Evolutionary conservation across 306 rosid genomes (phyloP).

Genomic region (Mucuna pruriens): DNA sequence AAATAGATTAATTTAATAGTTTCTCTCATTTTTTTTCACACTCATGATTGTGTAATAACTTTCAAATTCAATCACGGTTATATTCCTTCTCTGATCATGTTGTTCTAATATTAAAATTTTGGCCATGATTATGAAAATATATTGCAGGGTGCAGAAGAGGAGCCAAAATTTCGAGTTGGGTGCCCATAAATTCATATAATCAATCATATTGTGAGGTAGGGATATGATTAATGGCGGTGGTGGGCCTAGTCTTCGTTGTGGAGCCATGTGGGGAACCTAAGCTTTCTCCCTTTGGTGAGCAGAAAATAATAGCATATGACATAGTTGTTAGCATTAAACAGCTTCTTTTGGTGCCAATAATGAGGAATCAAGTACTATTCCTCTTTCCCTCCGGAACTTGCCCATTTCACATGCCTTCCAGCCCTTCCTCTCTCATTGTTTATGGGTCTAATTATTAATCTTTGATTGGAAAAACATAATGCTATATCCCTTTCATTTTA

Average conservation of each 20-base stretch:
- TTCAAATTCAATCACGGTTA: not conserved
- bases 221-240: slow-evolving; percentile 51
- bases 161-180: not conserved
- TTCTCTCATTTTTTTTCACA: not conserved
- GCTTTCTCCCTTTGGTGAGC: slow-evolving; percentile 36
- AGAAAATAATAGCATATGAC: slow-evolving; percentile 45
- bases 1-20: not conserved
- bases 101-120: not conserved
- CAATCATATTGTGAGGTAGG: not conserved
- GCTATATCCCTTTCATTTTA: slow-evolving; percentile 27
- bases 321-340: slow-evolving; percentile 35
- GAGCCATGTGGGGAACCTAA: slow-evolving; percentile 71
- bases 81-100: not conserved
- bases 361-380: slow-evolving; percentile 43
- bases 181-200: too few relatives aligned
- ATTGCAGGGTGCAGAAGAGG: not conserved
- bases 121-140: not conserved
- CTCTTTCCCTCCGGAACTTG: slow-evolving; percentile 47
- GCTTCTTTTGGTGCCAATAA: slow-evolving; percentile 47
- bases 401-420: slow-evolving; percentile 78
- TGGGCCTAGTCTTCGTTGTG: slow-evolving; percentile 45
- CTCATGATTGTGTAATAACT: not conserved
- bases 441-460: slow-evolving; percentile 56
- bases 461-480: slow-evolving; percentile 40
- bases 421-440: slow-evolving; percentile 47